These are phyloP conservation scores for Zea luxurians DNA, from an alignment of 176 grass and related monocot genomes.

Conservation along the genomic window DNA sequence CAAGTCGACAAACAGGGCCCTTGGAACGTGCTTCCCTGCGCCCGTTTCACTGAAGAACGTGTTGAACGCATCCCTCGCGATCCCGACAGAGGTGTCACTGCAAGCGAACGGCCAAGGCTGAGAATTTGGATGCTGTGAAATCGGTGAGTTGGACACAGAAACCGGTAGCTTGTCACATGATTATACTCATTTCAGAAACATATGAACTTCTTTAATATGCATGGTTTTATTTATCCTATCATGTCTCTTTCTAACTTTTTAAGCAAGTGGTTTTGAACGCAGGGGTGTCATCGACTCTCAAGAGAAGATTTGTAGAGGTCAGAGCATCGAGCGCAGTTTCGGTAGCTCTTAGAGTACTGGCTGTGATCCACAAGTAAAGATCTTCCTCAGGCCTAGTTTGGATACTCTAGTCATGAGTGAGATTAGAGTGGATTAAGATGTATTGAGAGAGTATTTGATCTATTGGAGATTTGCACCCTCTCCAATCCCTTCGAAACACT, in stretches of 20 bases:
- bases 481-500: too few relatives aligned
- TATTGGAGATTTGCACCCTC: too few relatives aligned
- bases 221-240: background rate
- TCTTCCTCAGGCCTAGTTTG: too few relatives aligned
- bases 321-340: background rate
- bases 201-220: constrained; percentile 4
- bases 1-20: constrained; percentile 73
- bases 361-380: background rate
- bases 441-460: too few relatives aligned
- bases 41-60: constrained; percentile 83
- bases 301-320: background rate
- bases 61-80: constrained; percentile 76
- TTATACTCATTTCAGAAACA: constrained; percentile 20
- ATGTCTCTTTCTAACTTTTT: background rate
- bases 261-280: background rate
- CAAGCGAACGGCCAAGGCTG: constrained; percentile 13
- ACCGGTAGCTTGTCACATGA: background rate
- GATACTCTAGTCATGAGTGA: too few relatives aligned
- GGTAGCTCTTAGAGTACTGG: background rate
- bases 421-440: too few relatives aligned
- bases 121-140: background rate
- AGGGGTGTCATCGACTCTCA: background rate
- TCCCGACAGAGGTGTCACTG: constrained; percentile 63
- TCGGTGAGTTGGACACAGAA: constrained; percentile 20
- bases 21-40: constrained; percentile 74